phyloP scores from a whole-genome alignment of 352 stramenopile genomes.

The Pythium oligandrum region DNA sequence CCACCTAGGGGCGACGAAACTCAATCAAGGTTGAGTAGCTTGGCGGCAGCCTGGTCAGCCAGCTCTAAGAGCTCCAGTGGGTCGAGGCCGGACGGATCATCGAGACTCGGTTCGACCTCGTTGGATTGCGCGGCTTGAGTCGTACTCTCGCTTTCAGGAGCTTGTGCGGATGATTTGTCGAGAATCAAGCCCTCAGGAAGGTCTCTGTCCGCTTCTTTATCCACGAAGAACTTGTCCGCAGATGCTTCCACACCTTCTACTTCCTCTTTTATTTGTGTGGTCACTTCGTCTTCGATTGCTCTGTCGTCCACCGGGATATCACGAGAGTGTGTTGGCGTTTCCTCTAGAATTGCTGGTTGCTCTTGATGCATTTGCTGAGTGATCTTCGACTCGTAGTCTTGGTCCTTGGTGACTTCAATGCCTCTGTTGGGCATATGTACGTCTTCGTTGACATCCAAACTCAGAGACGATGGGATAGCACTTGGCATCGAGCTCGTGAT shows the following conservation, averaged over 20 bases:
- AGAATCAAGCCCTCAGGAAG: background rate
- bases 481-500: background rate
- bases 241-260: too few species aligned
- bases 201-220: conserved; percentile 2
- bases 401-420: background rate
- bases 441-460: too few species aligned
- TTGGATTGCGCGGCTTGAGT: too few species aligned
- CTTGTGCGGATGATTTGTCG: too few species aligned
- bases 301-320: background rate
- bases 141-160: too few species aligned
- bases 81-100: conserved; percentile 10
- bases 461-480: background rate
- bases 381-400: background rate
- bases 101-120: conserved; percentile 1
- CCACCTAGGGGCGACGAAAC: background rate
- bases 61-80: conserved; percentile 15
- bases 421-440: too few species aligned
- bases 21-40: conserved; percentile 11
- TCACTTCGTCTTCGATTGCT: background rate
- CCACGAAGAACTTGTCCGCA: too few species aligned
- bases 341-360: too few species aligned
- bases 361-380: too few species aligned
- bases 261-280: background rate
- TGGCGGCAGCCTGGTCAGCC: conserved; percentile 13
- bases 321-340: too few species aligned